Conservation (phyloP, 768 basidiomycete genomes). For the Mycena chlorophos region DNA sequence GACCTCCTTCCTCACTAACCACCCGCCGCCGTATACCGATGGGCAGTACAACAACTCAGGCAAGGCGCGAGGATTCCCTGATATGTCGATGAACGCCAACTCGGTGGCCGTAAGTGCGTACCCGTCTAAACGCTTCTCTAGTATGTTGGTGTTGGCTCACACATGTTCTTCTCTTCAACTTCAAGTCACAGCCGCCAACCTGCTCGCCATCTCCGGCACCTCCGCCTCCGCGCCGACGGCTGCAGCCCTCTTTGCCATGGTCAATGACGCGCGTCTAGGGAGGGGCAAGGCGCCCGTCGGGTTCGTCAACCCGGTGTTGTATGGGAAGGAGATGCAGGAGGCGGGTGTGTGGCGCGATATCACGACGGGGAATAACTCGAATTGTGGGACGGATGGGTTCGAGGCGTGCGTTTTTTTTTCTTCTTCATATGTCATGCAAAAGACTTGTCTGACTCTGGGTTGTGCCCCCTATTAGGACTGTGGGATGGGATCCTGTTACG, state of each 20-base stretch:
- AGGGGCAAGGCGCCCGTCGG: conserved; percentile 34
- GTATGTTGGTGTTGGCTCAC: no score
- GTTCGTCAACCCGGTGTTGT: conserved; percentile 47
- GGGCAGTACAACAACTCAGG: conserved; percentile 49
- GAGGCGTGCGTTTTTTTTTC: conserved; percentile 31
- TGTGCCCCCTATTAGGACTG: conserved; percentile 34
- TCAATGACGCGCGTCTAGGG: conserved; percentile 40
- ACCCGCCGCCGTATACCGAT: conserved; percentile 42
- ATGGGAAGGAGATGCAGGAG: conserved; percentile 32
- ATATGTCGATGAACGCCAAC: conserved; percentile 46
- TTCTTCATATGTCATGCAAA: neutral
- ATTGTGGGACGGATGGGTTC: conserved; percentile 40
- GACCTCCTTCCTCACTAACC: conserved; percentile 35
- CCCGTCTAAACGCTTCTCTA: no score
- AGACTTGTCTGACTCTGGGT: conserved; percentile 30
- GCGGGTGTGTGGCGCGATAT: conserved; percentile 42
- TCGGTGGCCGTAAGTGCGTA: neutral
- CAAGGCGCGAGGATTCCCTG: conserved; percentile 49
- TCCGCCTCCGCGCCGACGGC: conserved; percentile 33
- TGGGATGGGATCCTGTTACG: conserved; percentile 46
- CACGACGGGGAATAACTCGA: conserved; percentile 40
- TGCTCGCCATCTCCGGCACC: conserved; percentile 30
- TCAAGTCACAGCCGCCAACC: neutral
- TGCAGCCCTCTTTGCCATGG: conserved; percentile 36
- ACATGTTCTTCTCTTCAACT: no score